Evolutionary conservation across 1,284 basidiomycete genomes (phyloP), one percentile per base, ranked within the genome.

Genomic region (Boletus albobrunnescens): DNA sequence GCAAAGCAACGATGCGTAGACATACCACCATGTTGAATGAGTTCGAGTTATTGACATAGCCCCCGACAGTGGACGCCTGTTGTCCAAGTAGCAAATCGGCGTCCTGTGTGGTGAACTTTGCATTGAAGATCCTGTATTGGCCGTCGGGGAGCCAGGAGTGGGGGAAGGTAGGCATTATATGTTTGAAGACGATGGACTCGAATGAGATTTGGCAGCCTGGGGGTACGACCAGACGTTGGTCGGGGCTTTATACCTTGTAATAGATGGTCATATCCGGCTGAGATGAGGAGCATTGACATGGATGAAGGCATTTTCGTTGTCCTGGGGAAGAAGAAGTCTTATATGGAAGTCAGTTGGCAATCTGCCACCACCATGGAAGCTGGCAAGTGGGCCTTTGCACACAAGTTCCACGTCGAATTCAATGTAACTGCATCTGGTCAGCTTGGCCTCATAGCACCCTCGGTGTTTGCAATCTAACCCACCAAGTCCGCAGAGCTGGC

Each of bases 381-480:
- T n/a, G n/a, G n/a, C 37, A 59, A 51, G 35, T 65, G 63, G 63
- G 47, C 60, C 3, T 63, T 67, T 31, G 49, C 61, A 16, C 65
- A 67, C 11, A 50, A 54, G 17, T 65, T 67, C 31, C 51, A 41
- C 11, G 44, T 27, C 6, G 52, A 61, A 35, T 65, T 65, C 44
- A 57, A 54, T 27, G 46, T 16, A 1, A 36, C 51, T 10, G 51
- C 50, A 27, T 62, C 63, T 38, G 65, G 63, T 65, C 31, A 46
- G 60, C 17, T 36, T 24, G 28, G 7, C 6, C 17, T 35, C 13
- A 13, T 26, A 22, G 14, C 7, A 7, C 12, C 11, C 19, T 4
- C 7, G 36, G 12, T 31, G 3, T 6, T 47, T 23, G 27, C 26
- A 19, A 33, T 50, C 53, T 64, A 24, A 68, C 32, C 13, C n/a